Evolutionary conservation across 805 yeast genomes (phyloP), one percentile per base, ranked within the genome.

Genomic region (Komagataella kurtzmanii): DNA sequence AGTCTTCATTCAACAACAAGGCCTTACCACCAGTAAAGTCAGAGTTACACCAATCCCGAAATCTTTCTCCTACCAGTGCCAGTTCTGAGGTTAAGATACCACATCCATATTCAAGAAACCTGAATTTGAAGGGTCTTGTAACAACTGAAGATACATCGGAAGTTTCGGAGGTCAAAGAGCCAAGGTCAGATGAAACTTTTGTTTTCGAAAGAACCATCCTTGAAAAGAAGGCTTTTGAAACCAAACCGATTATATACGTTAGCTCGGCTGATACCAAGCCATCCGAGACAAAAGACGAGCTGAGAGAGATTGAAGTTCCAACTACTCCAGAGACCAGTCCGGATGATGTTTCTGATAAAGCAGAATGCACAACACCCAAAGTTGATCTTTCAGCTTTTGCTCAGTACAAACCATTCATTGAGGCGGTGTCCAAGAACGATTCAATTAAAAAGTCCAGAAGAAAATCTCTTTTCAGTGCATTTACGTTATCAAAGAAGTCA

Each of bases 401-500:
- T 30, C 40, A 30, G n/a, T 30, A 30, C 12, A 30, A 4, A 30
- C 40, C 40, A 10, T 30, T 30, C 40, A 30, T 5, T 30, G 40
- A 30, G 14, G n/a, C 40, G 4, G 40, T 30, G 14, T 8, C 40
- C 12, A 30, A 10, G 10, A 30, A 6, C 10, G 40, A 30, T 10
- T 10, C 40, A 4, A 10, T 30, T 10, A 51, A 46, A 46, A 53
- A 47, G 43, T 56, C 55, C 46, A 55, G 57, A 53, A 55, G 63
- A 50, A 58, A 58, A 48, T 63, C 69, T 1, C 53, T 67, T 8
- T 61, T 65, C 54, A 57, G 57, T 43, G 49, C 59, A 3, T 51
- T 65, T n/a, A 56, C 60, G 2, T 50, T 50, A 17, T 21, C 17
- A 12, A 50, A 47, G 49, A 50, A 50, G 47, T 24, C 24, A 12